phyloP scores from a whole-genome alignment of 73 alveolate species.

The Paramecium pentaurelia region DNA sequence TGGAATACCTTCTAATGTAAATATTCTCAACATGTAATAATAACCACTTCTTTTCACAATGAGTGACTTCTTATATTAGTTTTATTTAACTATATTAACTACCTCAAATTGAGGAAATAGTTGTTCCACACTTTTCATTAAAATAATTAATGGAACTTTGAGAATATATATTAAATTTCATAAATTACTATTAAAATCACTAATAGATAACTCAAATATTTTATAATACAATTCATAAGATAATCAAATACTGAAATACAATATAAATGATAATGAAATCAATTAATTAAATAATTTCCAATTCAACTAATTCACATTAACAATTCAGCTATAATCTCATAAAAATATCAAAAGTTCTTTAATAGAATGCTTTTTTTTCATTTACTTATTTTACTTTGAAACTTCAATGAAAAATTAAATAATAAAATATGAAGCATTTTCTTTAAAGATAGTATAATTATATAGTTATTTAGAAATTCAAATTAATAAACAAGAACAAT shows the following conservation, averaged over 20 bases:
- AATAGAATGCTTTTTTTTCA: neutral
- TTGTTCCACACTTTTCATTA: neutral
- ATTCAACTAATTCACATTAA: neutral
- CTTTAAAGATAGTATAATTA: neutral
- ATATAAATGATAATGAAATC: neutral
- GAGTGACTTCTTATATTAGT: neutral
- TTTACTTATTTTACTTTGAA: neutral
- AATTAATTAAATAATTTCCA: neutral
- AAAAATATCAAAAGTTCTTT: too few relatives aligned
- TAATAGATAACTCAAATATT: too few relatives aligned
- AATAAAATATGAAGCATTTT: neutral
- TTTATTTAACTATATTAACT: neutral
- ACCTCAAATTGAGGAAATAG: conserved; percentile 22
- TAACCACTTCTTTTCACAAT: conserved; percentile 16
- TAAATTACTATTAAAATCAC: too few relatives aligned
- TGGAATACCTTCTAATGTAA: neutral
- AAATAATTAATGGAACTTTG: neutral
- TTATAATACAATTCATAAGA: neutral
- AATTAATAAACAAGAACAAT: neutral
- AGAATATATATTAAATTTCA: neutral
- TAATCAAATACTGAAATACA: neutral
- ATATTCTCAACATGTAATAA: conserved; percentile 7
- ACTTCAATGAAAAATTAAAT: neutral
- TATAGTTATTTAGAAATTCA: neutral
- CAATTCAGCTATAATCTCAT: neutral